Evolutionary conservation across 2,329 filamentous ascomycete species (phyloP), one percentile per base, ranked within the genome.

Genomic region (Pseudogymnoascus sp.): DNA sequence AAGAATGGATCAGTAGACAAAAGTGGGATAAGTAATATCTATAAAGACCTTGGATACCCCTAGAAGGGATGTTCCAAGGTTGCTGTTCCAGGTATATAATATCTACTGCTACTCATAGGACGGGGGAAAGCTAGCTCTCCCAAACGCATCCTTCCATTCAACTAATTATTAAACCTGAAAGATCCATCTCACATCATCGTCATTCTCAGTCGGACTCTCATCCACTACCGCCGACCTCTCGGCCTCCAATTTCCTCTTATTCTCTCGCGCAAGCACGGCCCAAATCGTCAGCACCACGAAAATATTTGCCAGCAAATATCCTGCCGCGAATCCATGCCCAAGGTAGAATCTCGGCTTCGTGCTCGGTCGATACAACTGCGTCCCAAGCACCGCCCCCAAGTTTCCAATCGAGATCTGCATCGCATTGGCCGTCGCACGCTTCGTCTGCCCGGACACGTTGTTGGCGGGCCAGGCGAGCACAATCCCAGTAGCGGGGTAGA

Each of bases 341-440:
- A 90, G 76, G 60, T 86, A 78, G 68, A 84, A 90, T 33, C 85
- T 76, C 1, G 87, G 88, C 0, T 80, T 82, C 28, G 85, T 83
- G 1, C 79, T 76, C 0, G 80, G 77, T 1, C 87, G 78, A 71
- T 90, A 90, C 1, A 91, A 72, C 73, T 91, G 87, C 1, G 87
- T 90, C 0, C 87, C 87, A 23, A 91, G 68, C 0, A 90, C 85
- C 0, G 86, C 87, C 0, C 87, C 87, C 1, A 87, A 71, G 67
- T 89, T 90, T 0, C 87, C 88, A 61, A 90, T 86, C 9, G 83
- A 87, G 64, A 90, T 89, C 68, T 89, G 87, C 82, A 90, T 84
- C 0, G 84, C 87, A 59, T 87, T 89, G 2, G 84, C 85, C 3
- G 86, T 84, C 0, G 84, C 85, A 0, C 87, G 79, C 73, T 90